phyloP scores from a whole-genome alignment of 345 rosid species.

The Rhodomyrtus tomentosa region DNA sequence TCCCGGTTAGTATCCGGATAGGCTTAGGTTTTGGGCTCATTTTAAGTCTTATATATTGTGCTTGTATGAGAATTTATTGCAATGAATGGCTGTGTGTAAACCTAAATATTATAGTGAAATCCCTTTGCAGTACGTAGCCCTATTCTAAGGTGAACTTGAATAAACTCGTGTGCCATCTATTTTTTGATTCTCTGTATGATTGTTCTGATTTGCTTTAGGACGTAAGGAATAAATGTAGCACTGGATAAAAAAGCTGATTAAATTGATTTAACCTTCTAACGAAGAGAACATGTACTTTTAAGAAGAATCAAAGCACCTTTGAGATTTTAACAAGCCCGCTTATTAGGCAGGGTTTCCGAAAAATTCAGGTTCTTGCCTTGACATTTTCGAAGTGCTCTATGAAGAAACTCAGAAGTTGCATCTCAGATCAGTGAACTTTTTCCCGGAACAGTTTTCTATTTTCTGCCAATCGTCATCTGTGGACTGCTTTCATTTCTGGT shows the following conservation, averaged over 20 bases:
- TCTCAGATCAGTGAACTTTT: not conserved
- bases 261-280: too few species aligned
- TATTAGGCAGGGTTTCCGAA: not conserved
- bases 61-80: too few species aligned
- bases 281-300: not conserved
- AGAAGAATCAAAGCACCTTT: not conserved
- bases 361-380: not conserved
- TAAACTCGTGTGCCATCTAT: too few species aligned
- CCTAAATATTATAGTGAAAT: too few species aligned
- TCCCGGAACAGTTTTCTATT: not conserved
- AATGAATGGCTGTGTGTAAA: too few species aligned
- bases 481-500: not conserved
- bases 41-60: too few species aligned
- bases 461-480: not conserved
- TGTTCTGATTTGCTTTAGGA: too few species aligned
- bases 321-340: not conserved
- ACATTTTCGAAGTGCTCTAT: not conserved
- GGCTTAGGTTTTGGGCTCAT: too few species aligned
- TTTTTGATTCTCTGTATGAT: too few species aligned
- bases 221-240: not conserved
- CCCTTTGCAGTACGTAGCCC: too few species aligned
- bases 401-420: not conserved
- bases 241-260: not conserved
- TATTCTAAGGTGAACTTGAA: too few species aligned
- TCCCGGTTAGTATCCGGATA: too few species aligned